A percentile compares a stretch with the other conserved stretches of the same genome.
phyloP scores from a whole-genome alignment of 2,329 filamentous ascomycete genomes.

The Fusarium sp. region DNA sequence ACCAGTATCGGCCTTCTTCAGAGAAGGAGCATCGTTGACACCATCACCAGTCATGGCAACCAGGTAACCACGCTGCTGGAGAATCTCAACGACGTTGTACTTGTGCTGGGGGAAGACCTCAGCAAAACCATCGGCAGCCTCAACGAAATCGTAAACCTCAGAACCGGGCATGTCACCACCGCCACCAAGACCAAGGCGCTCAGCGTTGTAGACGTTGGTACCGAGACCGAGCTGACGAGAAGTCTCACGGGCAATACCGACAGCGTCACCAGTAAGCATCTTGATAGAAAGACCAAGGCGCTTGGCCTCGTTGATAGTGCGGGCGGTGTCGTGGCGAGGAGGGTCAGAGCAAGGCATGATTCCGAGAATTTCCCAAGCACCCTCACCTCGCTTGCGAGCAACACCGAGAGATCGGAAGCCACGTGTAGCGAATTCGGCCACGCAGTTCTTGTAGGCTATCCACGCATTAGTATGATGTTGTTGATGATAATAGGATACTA shows the following conservation, averaged over 20 bases:
- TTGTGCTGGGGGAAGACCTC: constrained; percentile 97
- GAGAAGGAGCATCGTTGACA: constrained; percentile 91
- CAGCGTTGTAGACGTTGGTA: constrained; percentile 93
- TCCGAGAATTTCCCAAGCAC: constrained; percentile 89
- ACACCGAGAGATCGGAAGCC: constrained; percentile 95
- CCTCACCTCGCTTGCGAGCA: constrained; percentile 85
- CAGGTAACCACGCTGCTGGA: constrained; percentile 91
- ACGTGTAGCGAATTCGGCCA: constrained; percentile 90
- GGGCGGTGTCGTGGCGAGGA: constrained; percentile 88
- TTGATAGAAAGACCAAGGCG: constrained; percentile 89
- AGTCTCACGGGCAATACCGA: constrained; percentile 92
- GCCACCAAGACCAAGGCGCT: constrained; percentile 88
- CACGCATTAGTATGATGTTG: not conserved
- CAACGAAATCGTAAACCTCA: constrained; percentile 94
- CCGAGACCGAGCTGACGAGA: constrained; percentile 91
- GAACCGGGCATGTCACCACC: constrained; percentile 94
- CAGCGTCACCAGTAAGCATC: constrained; percentile 95
- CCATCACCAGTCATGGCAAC: constrained; percentile 97
- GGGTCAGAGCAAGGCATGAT: constrained; percentile 96
- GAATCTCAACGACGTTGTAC: constrained; percentile 79
- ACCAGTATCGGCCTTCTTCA: constrained; percentile 96
- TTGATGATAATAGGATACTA: not conserved
- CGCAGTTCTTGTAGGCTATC: constrained; percentile 85
- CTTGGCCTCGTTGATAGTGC: constrained; percentile 92
- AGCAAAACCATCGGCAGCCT: constrained; percentile 93